These are phyloP conservation scores for Aureobasidium uvarum DNA, from an alignment of 2,329 filamentous ascomycete genomes.

Conservation along the genomic window DNA sequence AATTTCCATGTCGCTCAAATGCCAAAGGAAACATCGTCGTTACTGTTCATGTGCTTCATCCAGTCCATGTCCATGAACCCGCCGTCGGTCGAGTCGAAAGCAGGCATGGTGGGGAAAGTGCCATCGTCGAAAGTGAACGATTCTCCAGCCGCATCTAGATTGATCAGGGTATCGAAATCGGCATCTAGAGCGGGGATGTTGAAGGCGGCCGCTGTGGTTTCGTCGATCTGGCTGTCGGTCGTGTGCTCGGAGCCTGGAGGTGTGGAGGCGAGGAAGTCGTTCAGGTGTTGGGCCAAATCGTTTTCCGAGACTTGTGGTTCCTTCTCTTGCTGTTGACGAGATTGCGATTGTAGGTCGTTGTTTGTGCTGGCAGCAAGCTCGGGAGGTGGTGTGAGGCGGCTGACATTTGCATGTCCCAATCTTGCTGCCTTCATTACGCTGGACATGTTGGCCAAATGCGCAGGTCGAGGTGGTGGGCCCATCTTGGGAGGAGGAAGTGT, in stretches of 20 bases:
- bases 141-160: conserved; percentile 40
- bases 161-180: conserved; percentile 42
- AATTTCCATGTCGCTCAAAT: conserved; percentile 2
- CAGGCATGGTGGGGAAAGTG: conserved; percentile 33
- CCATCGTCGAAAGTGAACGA: conserved; percentile 38
- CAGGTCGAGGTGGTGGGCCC: conserved; percentile 12
- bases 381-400: conserved; percentile 43
- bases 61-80: conserved; percentile 38
- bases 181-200: conserved; percentile 35
- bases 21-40: conserved; percentile 18
- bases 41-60: conserved; percentile 37
- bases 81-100: conserved; percentile 27
- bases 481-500: conserved; percentile 53
- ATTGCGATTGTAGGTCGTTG: conserved; percentile 12
- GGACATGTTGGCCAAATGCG: conserved; percentile 16
- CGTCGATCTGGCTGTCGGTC: conserved; percentile 26
- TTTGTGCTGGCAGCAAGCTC: conserved; percentile 31
- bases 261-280: conserved; percentile 52
- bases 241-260: conserved; percentile 44
- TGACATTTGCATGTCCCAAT: not conserved
- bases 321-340: conserved; percentile 30
- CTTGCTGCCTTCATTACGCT: conserved; percentile 19
- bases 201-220: conserved; percentile 27
- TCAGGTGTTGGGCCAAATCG: conserved; percentile 49
- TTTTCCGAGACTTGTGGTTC: conserved; percentile 42